Evolutionary conservation across 805 yeast species (phyloP).

Genomic region (Danielia reshetovae): DNA sequence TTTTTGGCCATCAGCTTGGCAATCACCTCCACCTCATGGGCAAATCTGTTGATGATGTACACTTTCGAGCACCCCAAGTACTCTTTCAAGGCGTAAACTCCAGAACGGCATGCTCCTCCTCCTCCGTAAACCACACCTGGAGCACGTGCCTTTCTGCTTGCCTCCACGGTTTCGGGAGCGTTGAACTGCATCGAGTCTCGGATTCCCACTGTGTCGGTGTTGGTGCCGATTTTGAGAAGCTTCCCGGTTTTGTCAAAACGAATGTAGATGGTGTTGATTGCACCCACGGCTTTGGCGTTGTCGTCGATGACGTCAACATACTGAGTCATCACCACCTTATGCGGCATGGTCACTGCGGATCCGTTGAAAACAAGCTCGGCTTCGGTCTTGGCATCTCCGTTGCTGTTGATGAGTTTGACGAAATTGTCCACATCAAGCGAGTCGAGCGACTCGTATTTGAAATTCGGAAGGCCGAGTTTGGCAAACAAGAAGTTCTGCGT

Average conservation of each 20-base stretch:
- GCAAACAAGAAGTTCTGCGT: constrained; percentile 23
- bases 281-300: constrained; percentile 29
- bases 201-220: constrained; percentile 32
- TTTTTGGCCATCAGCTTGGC: constrained; percentile 16
- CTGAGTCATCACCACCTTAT: constrained; percentile 22
- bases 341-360: constrained; percentile 31
- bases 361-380: constrained; percentile 16
- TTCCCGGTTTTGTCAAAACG: constrained; percentile 14
- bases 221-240: constrained; percentile 23
- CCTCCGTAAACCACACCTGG: constrained; percentile 34
- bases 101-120: constrained; percentile 34
- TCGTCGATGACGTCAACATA: constrained; percentile 26
- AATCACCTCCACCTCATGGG: constrained; percentile 22
- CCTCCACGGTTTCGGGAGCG: constrained; percentile 8
- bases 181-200: constrained; percentile 23
- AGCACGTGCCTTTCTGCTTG: constrained; percentile 4
- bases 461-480: constrained; percentile 17
- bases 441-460: constrained; percentile 22
- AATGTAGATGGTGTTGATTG: constrained; percentile 30
- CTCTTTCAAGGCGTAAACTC: constrained; percentile 25
- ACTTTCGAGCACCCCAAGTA: constrained; percentile 23
- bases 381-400: constrained; percentile 8
- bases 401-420: constrained; percentile 13
- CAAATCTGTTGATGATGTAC: constrained; percentile 28
- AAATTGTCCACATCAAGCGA: constrained; percentile 19